These are phyloP conservation scores for Colletotrichum coccodes DNA, from an alignment of 2,329 filamentous ascomycete genomes.

Conservation along the genomic window DNA sequence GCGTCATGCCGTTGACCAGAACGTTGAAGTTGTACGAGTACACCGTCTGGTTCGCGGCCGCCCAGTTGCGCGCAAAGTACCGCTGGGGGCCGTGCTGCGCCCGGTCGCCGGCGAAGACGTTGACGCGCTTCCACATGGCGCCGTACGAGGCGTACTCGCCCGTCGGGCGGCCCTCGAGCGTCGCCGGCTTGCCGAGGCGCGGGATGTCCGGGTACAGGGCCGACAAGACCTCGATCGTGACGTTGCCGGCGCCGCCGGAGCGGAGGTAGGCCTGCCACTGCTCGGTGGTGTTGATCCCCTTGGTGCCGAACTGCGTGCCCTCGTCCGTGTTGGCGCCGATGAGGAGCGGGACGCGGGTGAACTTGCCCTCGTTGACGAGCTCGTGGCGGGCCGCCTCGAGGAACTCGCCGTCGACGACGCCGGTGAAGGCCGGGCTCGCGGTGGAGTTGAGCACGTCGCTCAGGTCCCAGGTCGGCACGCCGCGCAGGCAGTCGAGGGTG, in stretches of 20 bases:
- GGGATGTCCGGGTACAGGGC: constrained; percentile 61
- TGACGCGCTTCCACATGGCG: constrained; percentile 62
- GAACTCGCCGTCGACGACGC: constrained; percentile 50
- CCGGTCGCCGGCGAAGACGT: constrained; percentile 64
- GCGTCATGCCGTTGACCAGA: constrained; percentile 31
- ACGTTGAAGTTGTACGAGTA: constrained; percentile 65
- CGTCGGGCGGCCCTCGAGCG: constrained; percentile 44
- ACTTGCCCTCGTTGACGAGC: constrained; percentile 66
- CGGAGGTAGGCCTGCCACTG: constrained; percentile 57
- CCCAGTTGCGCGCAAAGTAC: constrained; percentile 61
- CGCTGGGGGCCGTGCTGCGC: constrained; percentile 66
- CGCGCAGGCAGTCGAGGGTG: constrained; percentile 43
- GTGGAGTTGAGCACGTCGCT: constrained; percentile 42
- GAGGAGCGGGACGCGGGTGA: constrained; percentile 72
- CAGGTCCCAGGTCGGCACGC: constrained; percentile 42
- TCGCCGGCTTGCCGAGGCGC: constrained; percentile 57
- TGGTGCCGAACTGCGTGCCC: constrained; percentile 63
- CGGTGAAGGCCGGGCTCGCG: constrained; percentile 36
- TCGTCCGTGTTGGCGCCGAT: constrained; percentile 74
- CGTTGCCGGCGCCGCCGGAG: constrained; percentile 36
- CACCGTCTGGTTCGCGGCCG: constrained; percentile 56
- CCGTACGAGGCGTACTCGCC: constrained; percentile 45
- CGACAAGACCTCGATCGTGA: constrained; percentile 47
- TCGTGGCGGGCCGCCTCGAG: constrained; percentile 54
- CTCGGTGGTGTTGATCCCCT: constrained; percentile 63